A percentile compares a stretch with the other conserved stretches of the same genome.
These are phyloP conservation scores for Ceratobasidium sp. DNA, from an alignment of 1,284 basidiomycete species.

Conservation along the genomic window DNA sequence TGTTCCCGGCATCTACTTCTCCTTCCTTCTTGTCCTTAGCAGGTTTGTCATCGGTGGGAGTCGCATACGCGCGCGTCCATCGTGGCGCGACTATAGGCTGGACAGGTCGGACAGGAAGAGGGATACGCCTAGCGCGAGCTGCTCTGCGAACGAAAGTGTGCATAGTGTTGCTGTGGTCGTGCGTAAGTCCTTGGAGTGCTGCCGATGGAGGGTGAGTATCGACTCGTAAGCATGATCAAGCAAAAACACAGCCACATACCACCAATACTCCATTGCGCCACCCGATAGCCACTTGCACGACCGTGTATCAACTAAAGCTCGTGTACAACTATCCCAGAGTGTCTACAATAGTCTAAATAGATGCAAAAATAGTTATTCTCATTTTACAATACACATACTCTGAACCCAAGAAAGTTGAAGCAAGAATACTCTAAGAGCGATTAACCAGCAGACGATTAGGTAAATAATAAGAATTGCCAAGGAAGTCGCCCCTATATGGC, in stretches of 20 bases:
- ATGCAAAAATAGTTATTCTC: no score
- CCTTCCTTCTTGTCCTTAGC: conserved; percentile 56
- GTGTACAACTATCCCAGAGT: no score
- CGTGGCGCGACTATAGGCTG: neutral
- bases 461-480: conserved; percentile 26
- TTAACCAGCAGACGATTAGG: neutral
- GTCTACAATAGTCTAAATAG: no score
- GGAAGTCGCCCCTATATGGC: conserved; percentile 4
- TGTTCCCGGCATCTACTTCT: conserved; percentile 48
- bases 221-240: conserved; percentile 3
- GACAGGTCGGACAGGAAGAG: conserved; percentile 6
- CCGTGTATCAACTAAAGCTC: no score
- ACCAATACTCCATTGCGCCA: neutral
- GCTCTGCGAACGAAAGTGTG: conserved; percentile 31
- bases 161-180: conserved; percentile 1
- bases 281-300: neutral
- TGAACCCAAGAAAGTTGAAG: neutral
- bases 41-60: conserved; percentile 40
- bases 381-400: no score
- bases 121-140: neutral
- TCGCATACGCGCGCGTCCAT: conserved; percentile 30
- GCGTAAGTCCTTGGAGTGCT: conserved; percentile 5
- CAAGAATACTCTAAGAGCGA: neutral
- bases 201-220: conserved; percentile 21
- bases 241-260: neutral